Evolutionary conservation across 805 yeast genomes (phyloP), one percentile per base, ranked within the genome.

Genomic region (Ogataea pini): DNA sequence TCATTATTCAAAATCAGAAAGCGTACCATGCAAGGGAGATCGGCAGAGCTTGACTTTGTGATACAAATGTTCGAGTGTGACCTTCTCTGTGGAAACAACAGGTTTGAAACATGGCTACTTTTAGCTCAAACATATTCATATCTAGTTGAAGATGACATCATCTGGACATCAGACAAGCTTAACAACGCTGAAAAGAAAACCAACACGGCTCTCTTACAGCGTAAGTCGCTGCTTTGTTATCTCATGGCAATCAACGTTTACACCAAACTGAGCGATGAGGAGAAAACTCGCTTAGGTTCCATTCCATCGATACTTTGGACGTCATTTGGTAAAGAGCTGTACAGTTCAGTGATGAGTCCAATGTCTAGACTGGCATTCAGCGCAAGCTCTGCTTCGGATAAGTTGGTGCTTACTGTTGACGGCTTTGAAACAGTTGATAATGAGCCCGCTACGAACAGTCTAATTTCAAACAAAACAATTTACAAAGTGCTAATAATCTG

Each of bases 101-200:
- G 97, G 25, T 74, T 85, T 40, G 99, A 94, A 65, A 81, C 88
- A 7, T 94, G 99, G 99, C 71, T 82, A 34, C 73, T 89, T 1
- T 63, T 94, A 12, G 96, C 95, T 0, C 89, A 85, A 60, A 83
- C 92, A 0, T 90, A 77, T 56, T 83, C 90, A 0, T 82, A 73
- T 48, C 69, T 87, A 34, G 96, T 86, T 0, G 97, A 92, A 55
- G 96, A 90, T 63, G 96, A 89, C 54, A 67, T 94, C 47, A 81
- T 88, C n/a, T 89, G 96, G 95, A 86, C 92, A 1, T 83, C 96
- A 0, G 97, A 91, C 58, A 86, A 86, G 59, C 67, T 89, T 31
- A 83, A 83, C 44, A 72, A 78, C 0, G 60, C 73, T 0, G 94
- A 86, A 5, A 75, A 82, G 51, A 85, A 85, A 58, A 68, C 68